phyloP scores from a whole-genome alignment of 768 basidiomycete species.

The Calocybe indica region DNA sequence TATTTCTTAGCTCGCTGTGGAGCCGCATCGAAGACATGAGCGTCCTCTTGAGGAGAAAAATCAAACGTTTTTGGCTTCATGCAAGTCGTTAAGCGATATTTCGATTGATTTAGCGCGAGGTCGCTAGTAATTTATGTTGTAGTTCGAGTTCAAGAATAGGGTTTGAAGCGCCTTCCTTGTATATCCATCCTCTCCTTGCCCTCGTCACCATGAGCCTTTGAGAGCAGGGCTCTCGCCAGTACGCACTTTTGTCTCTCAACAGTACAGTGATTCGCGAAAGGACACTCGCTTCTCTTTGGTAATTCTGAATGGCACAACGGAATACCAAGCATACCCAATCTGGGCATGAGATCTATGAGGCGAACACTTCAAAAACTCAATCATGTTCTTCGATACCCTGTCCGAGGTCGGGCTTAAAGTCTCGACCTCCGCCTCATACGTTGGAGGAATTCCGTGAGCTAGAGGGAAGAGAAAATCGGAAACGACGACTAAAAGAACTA shows the following conservation, averaged over 20 bases:
- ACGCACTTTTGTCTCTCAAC: conserved; percentile 5
- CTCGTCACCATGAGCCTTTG: conserved; percentile 25
- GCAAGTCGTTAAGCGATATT: too few species aligned
- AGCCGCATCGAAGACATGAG: too few species aligned
- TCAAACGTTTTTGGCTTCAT: too few species aligned
- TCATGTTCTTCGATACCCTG: conserved; percentile 53
- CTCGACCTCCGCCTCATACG: conserved; percentile 36
- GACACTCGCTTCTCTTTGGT: conserved; percentile 3
- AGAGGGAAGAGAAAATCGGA: conserved; percentile 61
- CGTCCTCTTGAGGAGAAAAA: too few species aligned
- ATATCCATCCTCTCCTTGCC: neutral
- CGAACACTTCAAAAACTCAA: conserved; percentile 43
- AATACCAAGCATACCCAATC: conserved; percentile 20
- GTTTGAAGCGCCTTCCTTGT: too few species aligned
- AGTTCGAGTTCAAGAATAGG: too few species aligned
- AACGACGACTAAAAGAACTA: conserved; percentile 51
- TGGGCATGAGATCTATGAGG: conserved; percentile 48
- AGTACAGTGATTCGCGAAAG: conserved; percentile 7
- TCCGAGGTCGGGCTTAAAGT: conserved; percentile 49
- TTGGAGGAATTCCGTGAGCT: conserved; percentile 57
- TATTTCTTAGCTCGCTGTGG: too few species aligned
- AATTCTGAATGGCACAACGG: conserved; percentile 13
- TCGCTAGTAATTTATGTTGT: too few species aligned
- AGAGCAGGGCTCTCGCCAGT: conserved; percentile 27
- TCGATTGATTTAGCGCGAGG: too few species aligned